These are phyloP conservation scores for Rhodamnia rubescens DNA, from an alignment of 345 rosid species.

Conservation along the genomic window DNA sequence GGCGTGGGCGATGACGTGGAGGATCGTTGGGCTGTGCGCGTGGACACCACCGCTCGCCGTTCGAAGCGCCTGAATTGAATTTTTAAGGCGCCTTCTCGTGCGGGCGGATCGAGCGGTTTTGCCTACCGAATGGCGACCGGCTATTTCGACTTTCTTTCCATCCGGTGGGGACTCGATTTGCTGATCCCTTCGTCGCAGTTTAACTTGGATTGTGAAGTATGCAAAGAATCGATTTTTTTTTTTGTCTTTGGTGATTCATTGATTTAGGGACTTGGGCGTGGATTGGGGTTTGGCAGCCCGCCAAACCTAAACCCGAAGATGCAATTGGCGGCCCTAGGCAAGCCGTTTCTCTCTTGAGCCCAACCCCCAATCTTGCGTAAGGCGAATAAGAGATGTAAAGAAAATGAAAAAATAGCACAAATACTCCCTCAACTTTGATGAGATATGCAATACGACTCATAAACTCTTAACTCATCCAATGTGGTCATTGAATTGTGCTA, in stretches of 20 bases:
- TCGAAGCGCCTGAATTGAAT: neutral
- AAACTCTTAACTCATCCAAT: too few relatives aligned
- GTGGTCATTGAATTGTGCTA: too few relatives aligned
- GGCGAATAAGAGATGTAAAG: neutral
- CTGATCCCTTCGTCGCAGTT: neutral
- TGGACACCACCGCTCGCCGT: neutral
- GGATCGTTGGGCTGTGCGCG: neutral
- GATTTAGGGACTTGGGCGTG: neutral
- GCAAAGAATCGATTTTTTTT: neutral
- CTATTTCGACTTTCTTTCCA: neutral
- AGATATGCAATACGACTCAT: too few relatives aligned
- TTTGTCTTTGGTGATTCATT: neutral
- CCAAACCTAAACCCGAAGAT: neutral
- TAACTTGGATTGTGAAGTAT: neutral
- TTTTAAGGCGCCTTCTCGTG: neutral
- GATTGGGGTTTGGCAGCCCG: neutral
- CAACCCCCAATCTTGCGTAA: neutral
- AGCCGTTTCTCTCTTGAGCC: neutral
- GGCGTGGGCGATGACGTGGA: neutral
- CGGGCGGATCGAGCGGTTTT: neutral
- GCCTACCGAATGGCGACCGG: neutral
- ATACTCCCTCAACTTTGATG: too few relatives aligned
- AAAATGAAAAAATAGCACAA: too few relatives aligned
- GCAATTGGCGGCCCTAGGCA: neutral
- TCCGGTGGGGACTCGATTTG: neutral